Percentiles rank a stretch among this genome's conserved stretches.
Conservation (phyloP, 2,329 filamentous ascomycete species). For the Penicillium griseofulvum region DNA sequence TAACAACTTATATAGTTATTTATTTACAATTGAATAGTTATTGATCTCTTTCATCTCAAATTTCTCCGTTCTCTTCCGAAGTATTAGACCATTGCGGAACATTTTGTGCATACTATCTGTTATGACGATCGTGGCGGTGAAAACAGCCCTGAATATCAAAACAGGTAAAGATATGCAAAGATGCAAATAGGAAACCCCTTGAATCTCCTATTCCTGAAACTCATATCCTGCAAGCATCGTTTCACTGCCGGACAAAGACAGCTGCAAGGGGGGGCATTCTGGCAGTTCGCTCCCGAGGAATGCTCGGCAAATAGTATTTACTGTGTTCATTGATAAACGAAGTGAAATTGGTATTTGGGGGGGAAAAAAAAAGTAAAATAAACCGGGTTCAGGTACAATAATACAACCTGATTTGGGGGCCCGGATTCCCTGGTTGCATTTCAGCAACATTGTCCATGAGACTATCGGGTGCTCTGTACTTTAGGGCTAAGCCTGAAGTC, state of each 20-base stretch:
- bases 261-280: not conserved
- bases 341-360: conserved; percentile 9
- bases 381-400: not conserved
- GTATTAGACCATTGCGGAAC: not conserved
- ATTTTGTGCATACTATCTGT: not conserved
- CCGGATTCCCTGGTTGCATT: conserved; percentile 3
- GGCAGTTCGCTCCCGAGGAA: not conserved
- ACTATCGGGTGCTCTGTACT: not conserved
- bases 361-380: conserved; percentile 4
- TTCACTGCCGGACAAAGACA: not conserved
- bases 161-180: not conserved
- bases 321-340: not conserved
- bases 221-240: not conserved
- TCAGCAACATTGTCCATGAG: not conserved
- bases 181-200: not conserved
- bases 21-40: not conserved
- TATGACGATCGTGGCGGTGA: not conserved
- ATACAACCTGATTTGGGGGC: not conserved
- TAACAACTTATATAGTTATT: not conserved
- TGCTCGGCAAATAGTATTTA: not conserved
- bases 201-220: not conserved
- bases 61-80: not conserved
- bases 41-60: not conserved
- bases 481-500: not conserved
- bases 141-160: not conserved